Percentiles rank a stretch among this genome's conserved stretches.
phyloP scores from a whole-genome alignment of 345 rosid species.

The Euphorbia peplus region DNA sequence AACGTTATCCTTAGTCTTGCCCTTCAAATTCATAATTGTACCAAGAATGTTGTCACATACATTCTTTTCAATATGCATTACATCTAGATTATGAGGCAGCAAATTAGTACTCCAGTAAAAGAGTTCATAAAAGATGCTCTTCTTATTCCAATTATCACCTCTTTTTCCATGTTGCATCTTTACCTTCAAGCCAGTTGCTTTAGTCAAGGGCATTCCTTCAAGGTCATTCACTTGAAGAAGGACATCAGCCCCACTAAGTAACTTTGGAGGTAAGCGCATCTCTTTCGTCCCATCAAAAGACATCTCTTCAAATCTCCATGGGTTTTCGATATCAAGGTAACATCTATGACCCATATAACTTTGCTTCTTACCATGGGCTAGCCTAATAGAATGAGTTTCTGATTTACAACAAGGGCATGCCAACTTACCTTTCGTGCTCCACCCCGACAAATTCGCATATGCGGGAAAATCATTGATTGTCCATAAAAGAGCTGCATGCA shows the following conservation, averaged over 20 bases:
- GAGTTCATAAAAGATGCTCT: neutral
- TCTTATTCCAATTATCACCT: neutral
- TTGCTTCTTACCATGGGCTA: neutral
- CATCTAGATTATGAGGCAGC: too few relatives aligned
- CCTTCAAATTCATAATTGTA: neutral
- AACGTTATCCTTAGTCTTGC: neutral
- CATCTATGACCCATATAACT: neutral
- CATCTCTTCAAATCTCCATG: neutral
- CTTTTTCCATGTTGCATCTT: neutral
- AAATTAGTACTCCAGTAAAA: neutral
- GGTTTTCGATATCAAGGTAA: neutral
- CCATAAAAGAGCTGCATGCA: too few relatives aligned
- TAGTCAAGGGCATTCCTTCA: neutral
- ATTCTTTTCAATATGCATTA: neutral
- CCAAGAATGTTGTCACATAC: neutral
- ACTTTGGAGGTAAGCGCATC: neutral
- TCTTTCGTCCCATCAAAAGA: neutral
- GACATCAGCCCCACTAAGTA: neutral
- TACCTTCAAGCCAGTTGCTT: neutral
- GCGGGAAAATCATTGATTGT: too few relatives aligned
- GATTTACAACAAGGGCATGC: neutral
- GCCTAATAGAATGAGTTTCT: neutral
- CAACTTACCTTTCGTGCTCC: neutral
- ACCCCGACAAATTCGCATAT: neutral
- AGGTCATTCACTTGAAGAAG: neutral